These are phyloP conservation scores for Agapanthus africanus DNA, from an alignment of 106 monocot species.

Conservation along the genomic window DNA sequence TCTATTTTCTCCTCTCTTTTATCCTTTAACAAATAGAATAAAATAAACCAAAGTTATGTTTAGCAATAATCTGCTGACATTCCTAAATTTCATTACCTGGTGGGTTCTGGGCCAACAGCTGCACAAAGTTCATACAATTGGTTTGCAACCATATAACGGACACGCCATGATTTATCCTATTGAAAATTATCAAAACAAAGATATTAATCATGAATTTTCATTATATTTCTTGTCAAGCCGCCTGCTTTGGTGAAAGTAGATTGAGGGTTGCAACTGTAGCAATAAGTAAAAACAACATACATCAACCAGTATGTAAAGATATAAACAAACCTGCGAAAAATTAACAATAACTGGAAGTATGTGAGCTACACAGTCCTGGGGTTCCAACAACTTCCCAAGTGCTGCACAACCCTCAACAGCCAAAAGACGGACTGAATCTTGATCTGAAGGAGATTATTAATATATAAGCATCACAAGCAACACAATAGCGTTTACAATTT, in stretches of 20 bases:
- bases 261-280: neutral
- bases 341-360: constrained; percentile 84
- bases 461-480: neutral
- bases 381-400: constrained; percentile 83
- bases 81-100: constrained; percentile 32
- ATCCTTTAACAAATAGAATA: too few species aligned
- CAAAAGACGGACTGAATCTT: constrained; percentile 88
- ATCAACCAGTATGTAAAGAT: neutral
- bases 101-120: constrained; percentile 84
- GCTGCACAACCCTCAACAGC: constrained; percentile 96
- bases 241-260: neutral
- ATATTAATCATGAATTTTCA: neutral
- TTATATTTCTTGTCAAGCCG: neutral
- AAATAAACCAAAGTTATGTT: neutral
- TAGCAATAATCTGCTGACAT: neutral
- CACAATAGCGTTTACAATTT: neutral
- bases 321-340: constrained; percentile 69
- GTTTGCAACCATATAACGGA: constrained; percentile 97
- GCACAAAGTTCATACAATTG: constrained; percentile 97
- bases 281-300: neutral
- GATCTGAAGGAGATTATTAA: constrained; percentile 43
- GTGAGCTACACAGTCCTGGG: constrained; percentile 85
- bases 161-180: constrained; percentile 97
- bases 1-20: too few species aligned
- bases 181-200: constrained; percentile 9